A percentile compares a stretch with the other conserved stretches of the same genome.
These are phyloP conservation scores for Oryza rufipogon DNA, from an alignment of 176 grass and related monocot species.

Conservation along the genomic window DNA sequence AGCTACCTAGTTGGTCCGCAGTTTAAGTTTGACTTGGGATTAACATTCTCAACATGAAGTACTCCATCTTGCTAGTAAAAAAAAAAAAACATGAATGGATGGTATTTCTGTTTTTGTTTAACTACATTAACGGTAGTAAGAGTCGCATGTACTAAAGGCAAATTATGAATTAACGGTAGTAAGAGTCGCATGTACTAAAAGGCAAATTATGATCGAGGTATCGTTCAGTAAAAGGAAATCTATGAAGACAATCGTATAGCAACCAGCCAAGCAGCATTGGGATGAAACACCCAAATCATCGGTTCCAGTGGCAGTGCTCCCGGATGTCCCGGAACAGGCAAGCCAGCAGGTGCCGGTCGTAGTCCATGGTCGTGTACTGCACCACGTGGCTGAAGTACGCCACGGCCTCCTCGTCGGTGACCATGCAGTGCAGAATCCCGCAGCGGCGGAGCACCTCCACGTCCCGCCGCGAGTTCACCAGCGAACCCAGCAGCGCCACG, in stretches of 20 bases:
- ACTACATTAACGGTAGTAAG: neutral
- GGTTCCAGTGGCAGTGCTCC: conserved; percentile 56
- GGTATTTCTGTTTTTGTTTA: neutral
- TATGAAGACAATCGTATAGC: neutral
- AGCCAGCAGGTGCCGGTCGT: conserved; percentile 50
- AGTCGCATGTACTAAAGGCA: neutral
- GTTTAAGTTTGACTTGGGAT: neutral
- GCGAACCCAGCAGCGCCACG: conserved; percentile 54
- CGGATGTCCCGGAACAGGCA: conserved; percentile 53
- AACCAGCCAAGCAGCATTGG: neutral
- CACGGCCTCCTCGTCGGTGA: conserved; percentile 57
- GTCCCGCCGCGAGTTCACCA: conserved; percentile 49
- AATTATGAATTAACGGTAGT: neutral
- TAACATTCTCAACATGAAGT: neutral
- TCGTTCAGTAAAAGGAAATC: neutral
- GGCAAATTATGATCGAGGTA: neutral
- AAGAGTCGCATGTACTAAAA: neutral
- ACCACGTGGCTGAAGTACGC: conserved; percentile 57
- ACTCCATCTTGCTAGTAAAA: neutral
- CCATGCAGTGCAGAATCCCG: conserved; percentile 65
- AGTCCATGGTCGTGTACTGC: conserved; percentile 61
- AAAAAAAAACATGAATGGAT: neutral
- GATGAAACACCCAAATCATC: conserved; percentile 17
- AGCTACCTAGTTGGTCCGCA: neutral
- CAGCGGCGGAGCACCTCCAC: conserved; percentile 54